Base-by-base conservation (phyloP, 2,329 filamentous ascomycete species). In the Botrytis medusae region DNA sequence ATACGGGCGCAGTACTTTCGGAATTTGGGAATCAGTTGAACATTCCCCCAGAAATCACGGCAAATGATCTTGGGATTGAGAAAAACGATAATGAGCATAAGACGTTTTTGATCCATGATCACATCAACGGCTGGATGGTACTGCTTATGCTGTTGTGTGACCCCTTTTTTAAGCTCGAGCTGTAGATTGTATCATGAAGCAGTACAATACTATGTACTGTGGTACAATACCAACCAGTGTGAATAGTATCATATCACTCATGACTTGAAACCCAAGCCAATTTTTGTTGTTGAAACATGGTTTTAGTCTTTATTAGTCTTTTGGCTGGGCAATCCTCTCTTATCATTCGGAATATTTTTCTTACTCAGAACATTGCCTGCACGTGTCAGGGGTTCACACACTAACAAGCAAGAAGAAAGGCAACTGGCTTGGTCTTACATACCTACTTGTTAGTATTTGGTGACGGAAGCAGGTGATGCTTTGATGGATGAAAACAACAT, bases 221-320 rank as follows among this genome's bases (percentile, higher is more conserved):
- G 22, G 57, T 29, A 60, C 57, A 22, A 57, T 18, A 3, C 14
- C 25, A 29, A n/a, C 51, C 59, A 40, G 60, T 16, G 16, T 48
- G 42, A 34, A 34, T 46, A 48, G 42, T 42, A 48, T 64, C 62
- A 65, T 37, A 20, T n/a, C 44, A 25, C n/a, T n/a, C 63, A 34
- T 37, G 20, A 34, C 63, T 65, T 51, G 29, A 37, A 18, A 48
- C 32, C 7, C 22, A 48, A 48, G n/a, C 16, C 44, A 37, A 32
- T 37, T 37, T 29, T 67, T 20, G 63, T 67, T 32, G 63, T 51
- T 51, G 63, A 51, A 67, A 67, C 63, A 67, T 37, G 32, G 44
- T 37, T 51, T 51, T n/a, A 48, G 16, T n/a, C 61, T 63, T 34
- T n/a, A 29, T 25, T 18, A 14, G 16, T 54, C 12, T 7, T 42